Evolutionary conservation across 140 eudicot genomes (phyloP).

Genomic region (Anethum foeniculum): DNA sequence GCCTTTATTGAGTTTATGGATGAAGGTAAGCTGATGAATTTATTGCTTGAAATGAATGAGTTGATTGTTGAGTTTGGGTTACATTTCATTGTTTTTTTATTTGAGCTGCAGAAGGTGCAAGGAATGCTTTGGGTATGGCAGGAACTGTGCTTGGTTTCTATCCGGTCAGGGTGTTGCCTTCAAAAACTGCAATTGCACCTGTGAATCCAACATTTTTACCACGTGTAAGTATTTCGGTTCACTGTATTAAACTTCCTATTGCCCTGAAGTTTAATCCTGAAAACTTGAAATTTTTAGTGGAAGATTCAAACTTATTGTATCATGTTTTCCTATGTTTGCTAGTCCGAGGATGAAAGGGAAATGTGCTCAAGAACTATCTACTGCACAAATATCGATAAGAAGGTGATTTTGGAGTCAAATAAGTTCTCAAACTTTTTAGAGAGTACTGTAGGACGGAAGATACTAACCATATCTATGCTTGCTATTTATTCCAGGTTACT

Average conservation of each 20-base stretch:
- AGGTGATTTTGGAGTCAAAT: conserved; percentile 30
- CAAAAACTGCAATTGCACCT: conserved; percentile 96
- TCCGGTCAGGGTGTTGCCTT: conserved; percentile 84
- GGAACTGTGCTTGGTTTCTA: conserved; percentile 94
- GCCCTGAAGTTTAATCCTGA: neutral
- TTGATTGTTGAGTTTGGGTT: neutral
- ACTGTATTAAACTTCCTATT: neutral
- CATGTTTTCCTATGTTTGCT: conserved; percentile 13
- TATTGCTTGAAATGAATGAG: neutral
- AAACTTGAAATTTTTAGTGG: neutral
- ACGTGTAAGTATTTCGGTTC: conserved; percentile 34
- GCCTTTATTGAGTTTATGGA: conserved; percentile 89
- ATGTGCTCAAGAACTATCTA: conserved; percentile 91
- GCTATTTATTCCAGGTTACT: conserved; percentile 48
- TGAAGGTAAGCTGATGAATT: conserved; percentile 41
- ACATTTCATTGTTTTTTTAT: conserved; percentile 11
- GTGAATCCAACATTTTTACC: conserved; percentile 91
- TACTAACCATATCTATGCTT: neutral
- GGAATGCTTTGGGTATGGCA: conserved; percentile 70
- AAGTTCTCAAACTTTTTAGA: neutral
- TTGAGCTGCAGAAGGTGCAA: conserved; percentile 75
- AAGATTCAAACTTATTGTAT: conserved; percentile 1
- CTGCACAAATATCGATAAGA: conserved; percentile 87
- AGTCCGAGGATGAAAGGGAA: conserved; percentile 90
- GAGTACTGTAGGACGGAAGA: neutral